Evolutionary conservation across 768 basidiomycete genomes (phyloP), one percentile per base, ranked within the genome.

Genomic region (Termitomyces sp.): DNA sequence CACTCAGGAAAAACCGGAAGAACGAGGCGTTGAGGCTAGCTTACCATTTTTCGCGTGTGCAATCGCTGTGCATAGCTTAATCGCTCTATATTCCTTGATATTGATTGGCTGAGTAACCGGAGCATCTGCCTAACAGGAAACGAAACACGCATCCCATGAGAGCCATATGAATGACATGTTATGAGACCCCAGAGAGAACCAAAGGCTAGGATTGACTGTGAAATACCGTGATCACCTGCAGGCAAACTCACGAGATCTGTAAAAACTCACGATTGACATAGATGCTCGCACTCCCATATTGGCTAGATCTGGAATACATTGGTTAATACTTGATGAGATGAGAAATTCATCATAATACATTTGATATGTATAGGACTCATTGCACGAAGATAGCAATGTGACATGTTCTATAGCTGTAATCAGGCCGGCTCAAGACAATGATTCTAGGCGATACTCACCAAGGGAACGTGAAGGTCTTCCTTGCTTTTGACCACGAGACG

Each of bases 351-450:
- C 13, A 18, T 51, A 12, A 31, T 60, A 87, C 86, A 92, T 72
- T 90, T 85, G 59, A 90, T 71, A 65, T 92, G 90, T 49, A 94
- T 90, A 5, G 90, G 91, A 61, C 86, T 88, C 90, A 94, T 92
- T 0, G 90, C 89, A n/a, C 90, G 82, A 9, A 92, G 73, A 62
- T 87, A 90, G 56, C 85, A 88, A 69, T 92, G 87, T 0, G 90
- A 91, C 88, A 92, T 90, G 65, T 92, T 83, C 81, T 88, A 44
- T n/a, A 39, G 15, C 45, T 16, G 44, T 46, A 18, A 12, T 29
- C 44, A n/a, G 16, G 39, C 33, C 1, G 28, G 37, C 28, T 46
- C 6, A 41, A 20, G 6, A 44, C 8, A 46, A 3, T 1, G 0
- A 39, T 24, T 18, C 9, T 15, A 28, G 4, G 12, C n/a, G 18